A percentile compares a stretch with the other conserved stretches of the same genome.
Evolutionary conservation across 257 asterid genomes (phyloP).

Genomic region (Sherardia arvensis): DNA sequence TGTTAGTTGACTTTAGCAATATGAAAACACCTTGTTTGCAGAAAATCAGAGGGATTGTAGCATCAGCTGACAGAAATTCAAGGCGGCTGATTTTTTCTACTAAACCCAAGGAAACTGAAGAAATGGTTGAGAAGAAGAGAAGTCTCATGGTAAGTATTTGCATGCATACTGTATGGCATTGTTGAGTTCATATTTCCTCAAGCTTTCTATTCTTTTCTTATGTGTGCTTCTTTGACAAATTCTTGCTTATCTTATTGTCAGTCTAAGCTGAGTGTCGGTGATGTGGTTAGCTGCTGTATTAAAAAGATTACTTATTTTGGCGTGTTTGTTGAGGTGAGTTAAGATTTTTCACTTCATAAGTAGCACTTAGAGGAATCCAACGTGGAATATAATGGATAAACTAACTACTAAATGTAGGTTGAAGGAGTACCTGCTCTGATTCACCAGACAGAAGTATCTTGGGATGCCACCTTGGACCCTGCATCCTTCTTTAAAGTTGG

Average conservation of each 20-base stretch:
- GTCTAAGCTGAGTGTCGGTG: slow-evolving; percentile 76
- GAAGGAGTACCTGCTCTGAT: slow-evolving; percentile 90
- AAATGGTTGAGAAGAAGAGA: slow-evolving; percentile 61
- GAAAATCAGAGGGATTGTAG: slow-evolving; percentile 59
- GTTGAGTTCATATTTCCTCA: background rate
- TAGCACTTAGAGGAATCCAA: background rate
- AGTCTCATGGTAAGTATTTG: slow-evolving; percentile 58
- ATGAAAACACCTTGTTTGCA: slow-evolving; percentile 25
- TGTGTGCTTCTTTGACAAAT: slow-evolving; percentile 1
- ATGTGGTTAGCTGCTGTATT: slow-evolving; percentile 76
- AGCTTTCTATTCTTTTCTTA: slow-evolving; percentile 9
- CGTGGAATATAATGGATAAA: slow-evolving; percentile 8
- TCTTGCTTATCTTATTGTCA: slow-evolving; percentile 25
- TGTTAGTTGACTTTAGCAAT: slow-evolving; percentile 7
- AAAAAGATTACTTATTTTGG: slow-evolving; percentile 87
- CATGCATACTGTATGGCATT: background rate
- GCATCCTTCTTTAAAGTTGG: slow-evolving; percentile 74
- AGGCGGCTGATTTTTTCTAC: slow-evolving; percentile 68
- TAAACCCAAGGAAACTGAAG: slow-evolving; percentile 74
- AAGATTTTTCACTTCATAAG: background rate
- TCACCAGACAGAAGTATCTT: slow-evolving; percentile 93
- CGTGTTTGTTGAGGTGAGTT: slow-evolving; percentile 80
- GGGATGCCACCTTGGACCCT: slow-evolving; percentile 93
- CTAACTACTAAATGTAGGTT: slow-evolving; percentile 37
- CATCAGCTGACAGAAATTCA: slow-evolving; percentile 63